These are phyloP conservation scores for Paxillus involutus DNA, from an alignment of 768 basidiomycete species.

Conservation along the genomic window DNA sequence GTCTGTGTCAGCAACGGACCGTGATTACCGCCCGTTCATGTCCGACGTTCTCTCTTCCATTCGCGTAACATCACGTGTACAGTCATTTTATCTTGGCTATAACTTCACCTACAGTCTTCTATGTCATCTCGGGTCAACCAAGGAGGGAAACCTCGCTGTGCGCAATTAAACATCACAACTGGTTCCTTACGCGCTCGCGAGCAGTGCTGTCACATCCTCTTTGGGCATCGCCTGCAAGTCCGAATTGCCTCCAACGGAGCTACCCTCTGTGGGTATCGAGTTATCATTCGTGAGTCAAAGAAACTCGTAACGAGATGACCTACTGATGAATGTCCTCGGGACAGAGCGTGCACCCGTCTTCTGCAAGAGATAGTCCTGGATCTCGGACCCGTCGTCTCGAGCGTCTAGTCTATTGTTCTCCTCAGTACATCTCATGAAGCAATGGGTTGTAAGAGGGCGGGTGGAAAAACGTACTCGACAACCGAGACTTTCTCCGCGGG, in stretches of 20 bases:
- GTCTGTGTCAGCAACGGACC: no score
- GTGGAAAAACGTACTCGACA: constrained; percentile 43
- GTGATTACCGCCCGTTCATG: no score
- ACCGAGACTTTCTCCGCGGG: constrained; percentile 38
- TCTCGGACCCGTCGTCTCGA: constrained; percentile 55
- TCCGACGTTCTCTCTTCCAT: no score
- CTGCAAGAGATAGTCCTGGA: constrained; percentile 62
- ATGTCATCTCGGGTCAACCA: no score
- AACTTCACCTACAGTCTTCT: no score
- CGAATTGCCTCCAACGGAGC: constrained; percentile 19
- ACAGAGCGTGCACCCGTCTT: constrained; percentile 74
- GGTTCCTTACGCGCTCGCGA: constrained; percentile 3
- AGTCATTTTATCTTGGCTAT: no score
- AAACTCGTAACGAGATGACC: constrained; percentile 5
- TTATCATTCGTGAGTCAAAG: neutral
- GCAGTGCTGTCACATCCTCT: constrained; percentile 5
- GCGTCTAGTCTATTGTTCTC: constrained; percentile 47
- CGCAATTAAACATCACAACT: neutral
- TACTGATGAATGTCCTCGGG: constrained; percentile 77
- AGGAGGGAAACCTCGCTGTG: neutral
- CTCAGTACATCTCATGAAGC: neutral
- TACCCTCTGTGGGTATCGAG: constrained; percentile 11
- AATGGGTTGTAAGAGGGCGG: neutral
- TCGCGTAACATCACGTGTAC: no score
- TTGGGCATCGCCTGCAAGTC: constrained; percentile 11